Evolutionary conservation across 1,284 basidiomycete species (phyloP).

Genomic region (Sphagnurus paluster): DNA sequence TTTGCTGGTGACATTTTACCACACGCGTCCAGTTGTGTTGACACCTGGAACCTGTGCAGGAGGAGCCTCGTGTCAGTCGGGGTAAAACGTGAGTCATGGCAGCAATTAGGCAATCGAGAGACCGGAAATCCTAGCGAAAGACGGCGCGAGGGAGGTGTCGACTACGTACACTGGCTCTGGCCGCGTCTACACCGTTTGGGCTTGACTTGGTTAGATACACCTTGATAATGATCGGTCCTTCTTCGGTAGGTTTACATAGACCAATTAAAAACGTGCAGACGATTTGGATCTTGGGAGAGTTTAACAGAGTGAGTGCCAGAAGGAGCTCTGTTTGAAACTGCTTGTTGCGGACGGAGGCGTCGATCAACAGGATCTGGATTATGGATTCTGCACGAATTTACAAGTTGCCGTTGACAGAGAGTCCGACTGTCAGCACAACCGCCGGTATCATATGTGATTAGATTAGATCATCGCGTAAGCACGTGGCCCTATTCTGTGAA

Average conservation of each 20-base stretch:
- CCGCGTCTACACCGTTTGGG: constrained; percentile 19
- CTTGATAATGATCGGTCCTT: constrained; percentile 25
- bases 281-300: constrained; percentile 21
- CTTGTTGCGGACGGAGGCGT: constrained; percentile 13
- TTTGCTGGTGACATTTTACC: constrained; percentile 27
- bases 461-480: constrained; percentile 17
- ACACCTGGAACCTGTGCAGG: constrained; percentile 34
- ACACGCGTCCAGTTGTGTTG: constrained; percentile 44
- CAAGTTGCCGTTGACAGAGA: too few species aligned
- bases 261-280: constrained; percentile 22
- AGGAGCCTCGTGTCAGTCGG: constrained; percentile 44
- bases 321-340: constrained; percentile 12
- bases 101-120: too few species aligned
- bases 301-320: neutral
- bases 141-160: constrained; percentile 16
- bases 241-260: constrained; percentile 22
- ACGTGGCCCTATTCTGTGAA: constrained; percentile 14
- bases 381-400: too few species aligned
- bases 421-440: too few species aligned
- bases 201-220: constrained; percentile 8
- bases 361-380: constrained; percentile 20
- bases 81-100: constrained; percentile 21
- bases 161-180: constrained; percentile 19
- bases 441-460: too few species aligned
- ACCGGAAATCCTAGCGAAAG: constrained; percentile 11